These are phyloP conservation scores for Euphorbia peplus DNA, from an alignment of 345 rosid species.

Conservation along the genomic window DNA sequence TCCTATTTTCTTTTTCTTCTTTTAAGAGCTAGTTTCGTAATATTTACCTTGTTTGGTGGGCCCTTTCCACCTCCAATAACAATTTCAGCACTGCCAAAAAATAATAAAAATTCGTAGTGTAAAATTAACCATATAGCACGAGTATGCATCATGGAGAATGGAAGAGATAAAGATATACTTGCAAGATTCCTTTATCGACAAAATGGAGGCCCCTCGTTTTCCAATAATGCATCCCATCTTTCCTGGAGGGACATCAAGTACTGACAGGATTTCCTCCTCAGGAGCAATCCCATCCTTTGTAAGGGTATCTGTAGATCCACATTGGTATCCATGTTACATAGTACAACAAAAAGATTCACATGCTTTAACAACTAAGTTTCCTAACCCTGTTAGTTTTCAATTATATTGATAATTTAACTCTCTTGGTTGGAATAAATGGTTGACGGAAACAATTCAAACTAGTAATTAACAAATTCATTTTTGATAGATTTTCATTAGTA, in stretches of 20 bases:
- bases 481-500: too few species aligned
- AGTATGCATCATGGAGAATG: background rate
- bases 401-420: too few species aligned
- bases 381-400: too few species aligned
- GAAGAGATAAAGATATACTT: slow-evolving; percentile 38
- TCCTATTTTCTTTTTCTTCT: too few species aligned
- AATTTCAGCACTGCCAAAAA: slow-evolving; percentile 72
- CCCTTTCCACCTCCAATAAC: slow-evolving; percentile 75
- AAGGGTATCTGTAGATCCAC: slow-evolving; percentile 43
- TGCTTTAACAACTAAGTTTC: background rate
- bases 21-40: background rate
- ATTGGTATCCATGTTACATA: slow-evolving; percentile 8
- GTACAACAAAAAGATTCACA: background rate
- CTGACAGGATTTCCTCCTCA: slow-evolving; percentile 79
- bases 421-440: too few species aligned
- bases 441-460: too few species aligned
- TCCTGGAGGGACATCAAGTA: slow-evolving; percentile 80
- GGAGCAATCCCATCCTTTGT: slow-evolving; percentile 38
- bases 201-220: slow-evolving; percentile 74
- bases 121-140: background rate
- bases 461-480: too few species aligned
- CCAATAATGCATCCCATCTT: slow-evolving; percentile 93
- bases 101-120: background rate
- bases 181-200: slow-evolving; percentile 82
- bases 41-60: slow-evolving; percentile 88